A percentile compares a stretch with the other conserved stretches of the same genome.
phyloP scores from a whole-genome alignment of 139 green algal species.

The Pseudopediastrum boryanum region DNA sequence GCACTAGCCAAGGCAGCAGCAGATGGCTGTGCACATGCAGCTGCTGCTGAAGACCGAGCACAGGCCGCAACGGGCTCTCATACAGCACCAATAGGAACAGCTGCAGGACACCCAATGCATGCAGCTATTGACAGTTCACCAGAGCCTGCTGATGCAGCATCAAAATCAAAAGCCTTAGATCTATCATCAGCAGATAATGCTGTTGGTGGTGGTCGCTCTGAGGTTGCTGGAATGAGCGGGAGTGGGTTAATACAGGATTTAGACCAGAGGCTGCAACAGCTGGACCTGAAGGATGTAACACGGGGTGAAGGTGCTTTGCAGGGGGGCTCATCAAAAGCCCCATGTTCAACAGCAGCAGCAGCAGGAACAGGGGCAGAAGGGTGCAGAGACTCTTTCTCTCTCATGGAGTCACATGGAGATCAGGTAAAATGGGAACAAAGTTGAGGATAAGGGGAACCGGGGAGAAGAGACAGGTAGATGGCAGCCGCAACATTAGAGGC shows the following conservation, averaged over 20 bases:
- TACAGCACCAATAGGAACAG: neutral
- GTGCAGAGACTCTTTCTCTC: conserved; percentile 21
- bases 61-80: neutral
- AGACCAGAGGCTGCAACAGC: neutral
- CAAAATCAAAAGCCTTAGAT: neutral
- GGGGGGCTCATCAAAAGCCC: neutral
- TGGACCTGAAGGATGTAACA: neutral
- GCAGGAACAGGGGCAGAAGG: neutral
- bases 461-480: no score
- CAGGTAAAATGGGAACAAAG: no score
- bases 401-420: conserved; percentile 63
- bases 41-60: neutral
- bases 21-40: neutral
- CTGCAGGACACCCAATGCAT: conserved; percentile 7
- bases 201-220: neutral
- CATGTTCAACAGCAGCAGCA: neutral
- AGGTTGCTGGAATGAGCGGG: neutral
- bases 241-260: neutral
- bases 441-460: no score
- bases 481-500: no score
- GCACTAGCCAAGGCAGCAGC: neutral
- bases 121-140: neutral
- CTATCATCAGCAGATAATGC: neutral
- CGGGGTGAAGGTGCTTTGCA: neutral
- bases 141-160: neutral